Conservation (phyloP, 192 early-diverging fungal genomes). For the Coemansia sp. region DNA sequence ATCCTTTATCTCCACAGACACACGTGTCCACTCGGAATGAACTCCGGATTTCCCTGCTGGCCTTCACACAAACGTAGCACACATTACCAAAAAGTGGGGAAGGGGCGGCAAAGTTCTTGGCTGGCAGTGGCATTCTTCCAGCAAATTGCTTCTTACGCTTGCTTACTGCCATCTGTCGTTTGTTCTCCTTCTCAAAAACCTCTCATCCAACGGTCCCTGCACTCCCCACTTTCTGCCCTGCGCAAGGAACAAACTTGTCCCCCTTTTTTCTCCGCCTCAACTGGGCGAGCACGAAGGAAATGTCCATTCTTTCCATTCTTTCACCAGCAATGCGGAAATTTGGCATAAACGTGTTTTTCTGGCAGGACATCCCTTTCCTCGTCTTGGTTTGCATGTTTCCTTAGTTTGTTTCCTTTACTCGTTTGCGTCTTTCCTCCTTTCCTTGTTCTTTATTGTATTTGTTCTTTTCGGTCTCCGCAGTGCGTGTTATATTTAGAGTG, state of each 20-base stretch:
- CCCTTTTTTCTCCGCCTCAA: not conserved
- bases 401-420: not conserved
- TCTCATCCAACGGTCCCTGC: not conserved
- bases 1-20: not conserved
- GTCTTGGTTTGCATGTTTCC: no score
- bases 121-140: not conserved
- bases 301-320: constrained; percentile 12
- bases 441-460: not conserved
- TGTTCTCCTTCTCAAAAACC: not conserved
- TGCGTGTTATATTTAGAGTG: not conserved
- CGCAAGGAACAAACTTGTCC: constrained; percentile 8
- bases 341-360: not conserved
- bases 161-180: not conserved
- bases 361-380: not conserved
- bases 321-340: not conserved
- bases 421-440: not conserved
- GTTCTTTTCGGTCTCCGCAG: no score
- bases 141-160: not conserved
- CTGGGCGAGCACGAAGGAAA: not conserved
- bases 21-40: not conserved
- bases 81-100: not conserved
- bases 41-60: no score
- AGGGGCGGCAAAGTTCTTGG: not conserved
- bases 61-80: not conserved
- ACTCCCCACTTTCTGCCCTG: not conserved